Conservation (phyloP, 768 basidiomycete species). For the Pleurotus cornucopiae region DNA sequence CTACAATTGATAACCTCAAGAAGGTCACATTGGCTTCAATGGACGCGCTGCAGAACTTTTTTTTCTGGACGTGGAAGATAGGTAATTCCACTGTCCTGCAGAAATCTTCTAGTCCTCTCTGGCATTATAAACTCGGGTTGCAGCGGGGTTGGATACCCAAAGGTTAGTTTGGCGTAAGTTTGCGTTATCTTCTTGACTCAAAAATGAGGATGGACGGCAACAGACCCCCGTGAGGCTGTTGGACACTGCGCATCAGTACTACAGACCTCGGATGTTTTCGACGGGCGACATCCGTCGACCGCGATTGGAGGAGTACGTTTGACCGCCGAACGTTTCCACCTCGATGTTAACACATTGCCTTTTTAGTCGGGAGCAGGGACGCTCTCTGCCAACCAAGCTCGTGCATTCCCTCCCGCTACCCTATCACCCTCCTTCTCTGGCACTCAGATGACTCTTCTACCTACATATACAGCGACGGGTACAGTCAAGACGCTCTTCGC, state of each 20-base stretch:
- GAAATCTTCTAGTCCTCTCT: constrained; percentile 69
- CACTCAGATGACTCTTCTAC: constrained; percentile 49
- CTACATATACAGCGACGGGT: constrained; percentile 73
- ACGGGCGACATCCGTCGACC: constrained; percentile 51
- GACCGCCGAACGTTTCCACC: not conserved
- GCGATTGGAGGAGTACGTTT: constrained; percentile 62
- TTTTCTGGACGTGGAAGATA: constrained; percentile 98
- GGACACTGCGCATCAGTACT: constrained; percentile 39
- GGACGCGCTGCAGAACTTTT: constrained; percentile 90
- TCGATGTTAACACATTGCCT: too few species aligned
- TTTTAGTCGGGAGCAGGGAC: constrained; percentile 51
- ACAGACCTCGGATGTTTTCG: constrained; percentile 37
- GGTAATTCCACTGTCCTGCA: constrained; percentile 72
- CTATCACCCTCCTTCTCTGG: constrained; percentile 49
- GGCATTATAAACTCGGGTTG: constrained; percentile 88
- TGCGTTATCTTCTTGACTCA: not conserved
- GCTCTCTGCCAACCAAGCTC: constrained; percentile 48
- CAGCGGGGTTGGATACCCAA: constrained; percentile 83
- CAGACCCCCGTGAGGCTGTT: constrained; percentile 43
- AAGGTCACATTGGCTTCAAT: constrained; percentile 75
- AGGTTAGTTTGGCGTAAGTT: constrained; percentile 40
- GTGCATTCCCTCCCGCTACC: constrained; percentile 63
- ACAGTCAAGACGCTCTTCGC: constrained; percentile 54
- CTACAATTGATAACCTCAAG: constrained; percentile 54
- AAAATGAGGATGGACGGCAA: not conserved